Evolutionary conservation across 2,329 filamentous ascomycete genomes (phyloP).

Genomic region (Parasarocladium wereldwijsianum): DNA sequence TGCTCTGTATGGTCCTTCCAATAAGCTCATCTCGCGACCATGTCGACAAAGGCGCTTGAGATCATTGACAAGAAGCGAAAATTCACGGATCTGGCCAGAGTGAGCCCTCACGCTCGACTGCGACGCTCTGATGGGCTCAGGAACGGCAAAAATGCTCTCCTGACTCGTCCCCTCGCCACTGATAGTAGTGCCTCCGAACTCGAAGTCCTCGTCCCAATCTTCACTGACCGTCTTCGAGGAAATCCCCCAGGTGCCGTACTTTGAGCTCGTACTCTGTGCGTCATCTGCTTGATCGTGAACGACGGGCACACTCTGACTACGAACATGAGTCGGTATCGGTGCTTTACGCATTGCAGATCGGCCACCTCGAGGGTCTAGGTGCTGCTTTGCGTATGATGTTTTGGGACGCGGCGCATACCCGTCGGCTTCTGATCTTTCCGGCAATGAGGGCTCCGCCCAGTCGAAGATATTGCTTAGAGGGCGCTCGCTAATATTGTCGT

Average conservation of each 20-base stretch:
- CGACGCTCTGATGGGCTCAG: conserved; percentile 64
- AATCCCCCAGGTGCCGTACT: conserved; percentile 72
- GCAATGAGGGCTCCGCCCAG: conserved; percentile 53
- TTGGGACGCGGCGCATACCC: conserved; percentile 50
- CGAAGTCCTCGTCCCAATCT: conserved; percentile 84
- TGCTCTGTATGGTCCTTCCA: conserved; percentile 40
- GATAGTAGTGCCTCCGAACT: conserved; percentile 43
- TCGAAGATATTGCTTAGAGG: conserved; percentile 61
- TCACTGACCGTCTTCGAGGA: conserved; percentile 69
- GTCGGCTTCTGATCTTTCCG: conserved; percentile 45
- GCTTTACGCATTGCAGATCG: conserved; percentile 51
- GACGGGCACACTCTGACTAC: conserved; percentile 69
- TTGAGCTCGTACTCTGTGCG: conserved; percentile 39
- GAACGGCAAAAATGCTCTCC: conserved; percentile 30
- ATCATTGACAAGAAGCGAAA: conserved; percentile 70
- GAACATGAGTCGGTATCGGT: conserved; percentile 55
- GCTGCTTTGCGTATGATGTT: conserved; percentile 65
- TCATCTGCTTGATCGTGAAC: conserved; percentile 47
- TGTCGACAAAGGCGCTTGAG: conserved; percentile 63
- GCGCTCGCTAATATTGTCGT: conserved; percentile 24
- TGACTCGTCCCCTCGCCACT: conserved; percentile 20
- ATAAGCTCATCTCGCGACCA: conserved; percentile 51
- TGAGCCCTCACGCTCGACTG: conserved; percentile 73
- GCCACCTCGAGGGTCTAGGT: conserved; percentile 55
- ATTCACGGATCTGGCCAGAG: conserved; percentile 69